Evolutionary conservation across 1,284 basidiomycete species (phyloP).

Genomic region (Takashimella koratensis): DNA sequence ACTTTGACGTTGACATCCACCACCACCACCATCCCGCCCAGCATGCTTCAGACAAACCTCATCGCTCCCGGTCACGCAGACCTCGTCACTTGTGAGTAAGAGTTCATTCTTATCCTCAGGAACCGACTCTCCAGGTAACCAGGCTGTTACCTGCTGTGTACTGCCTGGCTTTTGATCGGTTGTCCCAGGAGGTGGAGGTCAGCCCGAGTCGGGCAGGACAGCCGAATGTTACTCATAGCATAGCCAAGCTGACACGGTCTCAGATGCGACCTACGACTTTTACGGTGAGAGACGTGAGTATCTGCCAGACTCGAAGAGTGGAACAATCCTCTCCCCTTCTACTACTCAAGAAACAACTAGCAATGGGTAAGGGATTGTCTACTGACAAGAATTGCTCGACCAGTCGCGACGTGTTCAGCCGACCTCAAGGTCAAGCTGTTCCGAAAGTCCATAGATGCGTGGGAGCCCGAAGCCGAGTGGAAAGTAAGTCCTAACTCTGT

Average conservation of each 20-base stretch:
- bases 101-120: too few relatives aligned
- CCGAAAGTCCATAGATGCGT: constrained; percentile 61
- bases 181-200: too few relatives aligned
- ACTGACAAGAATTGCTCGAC: too few relatives aligned
- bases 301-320: too few relatives aligned
- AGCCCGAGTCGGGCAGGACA: constrained; percentile 7
- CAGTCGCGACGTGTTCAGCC: constrained; percentile 47
- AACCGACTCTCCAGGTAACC: too few relatives aligned
- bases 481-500: constrained; percentile 57
- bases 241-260: constrained; percentile 30
- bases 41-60: constrained; percentile 48
- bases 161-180: too few relatives aligned
- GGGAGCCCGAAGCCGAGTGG: constrained; percentile 79
- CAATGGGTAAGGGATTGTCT: too few relatives aligned
- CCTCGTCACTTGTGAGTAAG: constrained; percentile 47
- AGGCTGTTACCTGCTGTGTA: too few relatives aligned
- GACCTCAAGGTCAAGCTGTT: constrained; percentile 74
- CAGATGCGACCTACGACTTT: constrained; percentile 82
- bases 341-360: too few relatives aligned
- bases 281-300: constrained; percentile 65
- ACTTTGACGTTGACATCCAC: too few relatives aligned
- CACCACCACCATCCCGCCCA: constrained; percentile 6
- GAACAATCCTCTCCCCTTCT: too few relatives aligned
- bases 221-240: background rate
- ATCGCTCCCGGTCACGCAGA: constrained; percentile 47